Evolutionary conservation across 257 asterid species (phyloP).

Genomic region (Scutellaria baicalensis): DNA sequence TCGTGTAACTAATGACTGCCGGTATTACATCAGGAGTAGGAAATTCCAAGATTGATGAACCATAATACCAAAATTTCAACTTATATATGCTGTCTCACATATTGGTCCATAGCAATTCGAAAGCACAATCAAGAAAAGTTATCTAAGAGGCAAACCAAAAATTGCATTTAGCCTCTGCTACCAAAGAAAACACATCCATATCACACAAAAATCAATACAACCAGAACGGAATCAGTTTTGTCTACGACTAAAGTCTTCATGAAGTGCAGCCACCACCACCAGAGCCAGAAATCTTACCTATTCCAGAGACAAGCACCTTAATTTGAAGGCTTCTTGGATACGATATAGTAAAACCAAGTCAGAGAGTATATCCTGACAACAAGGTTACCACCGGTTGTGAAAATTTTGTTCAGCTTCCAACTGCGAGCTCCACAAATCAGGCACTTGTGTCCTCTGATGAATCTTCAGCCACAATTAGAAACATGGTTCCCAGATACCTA

Average conservation of each 20-base stretch:
- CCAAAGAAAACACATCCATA: constrained; percentile 7
- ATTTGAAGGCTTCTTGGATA: constrained; percentile 2
- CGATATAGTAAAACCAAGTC: background rate
- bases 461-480: constrained; percentile 9
- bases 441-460: constrained; percentile 6
- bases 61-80: background rate
- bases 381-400: background rate
- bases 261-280: constrained; percentile 7
- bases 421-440: constrained; percentile 1
- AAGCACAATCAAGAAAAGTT: background rate
- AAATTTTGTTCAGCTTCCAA: constrained; percentile 11
- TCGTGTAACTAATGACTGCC: background rate
- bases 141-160: background rate
- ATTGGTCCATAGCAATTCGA: background rate
- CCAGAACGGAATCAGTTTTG: background rate
- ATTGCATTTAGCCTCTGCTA: background rate
- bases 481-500: constrained; percentile 13
- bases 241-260: constrained; percentile 20
- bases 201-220: constrained; percentile 15
- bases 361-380: background rate
- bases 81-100: background rate
- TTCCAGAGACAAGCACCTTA: constrained; percentile 7
- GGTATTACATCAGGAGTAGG: background rate
- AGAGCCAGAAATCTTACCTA: constrained; percentile 16
- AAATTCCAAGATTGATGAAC: constrained; percentile 3